Base-by-base conservation (phyloP, 768 basidiomycete species). In the Gloeostereum incarnatum region DNA sequence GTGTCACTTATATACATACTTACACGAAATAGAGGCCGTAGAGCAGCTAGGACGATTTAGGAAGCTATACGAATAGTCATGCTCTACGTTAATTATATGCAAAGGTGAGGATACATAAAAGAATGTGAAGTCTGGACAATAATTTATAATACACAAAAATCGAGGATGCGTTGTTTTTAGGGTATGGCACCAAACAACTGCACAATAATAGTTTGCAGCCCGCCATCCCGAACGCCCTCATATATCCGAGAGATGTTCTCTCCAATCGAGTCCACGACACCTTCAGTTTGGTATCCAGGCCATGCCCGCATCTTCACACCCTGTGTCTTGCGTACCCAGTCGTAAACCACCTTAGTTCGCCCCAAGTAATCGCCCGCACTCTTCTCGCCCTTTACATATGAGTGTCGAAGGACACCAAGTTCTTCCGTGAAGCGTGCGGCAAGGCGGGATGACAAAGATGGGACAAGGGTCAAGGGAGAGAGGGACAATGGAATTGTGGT, bases 161-260 rank as follows among this genome's bases (percentile, higher is more conserved):
- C n/a, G n/a, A n/a, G n/a, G n/a, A n/a, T n/a, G n/a, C n/a, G n/a
- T n/a, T n/a, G n/a, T n/a, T n/a, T n/a, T n/a, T n/a, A n/a, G n/a
- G n/a, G n/a, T n/a, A n/a, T n/a, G n/a, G n/a, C n/a, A n/a, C n/a
- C n/a, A n/a, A 71, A 68, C 31, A 71, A 45, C 36, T 54, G 45
- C n/a, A 62, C 66, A 31, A 71, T 58, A 18, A 66, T 47, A 21
- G 66, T 44, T 43, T 70, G 69, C 43, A 73, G 46, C 48, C 68
- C 66, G n/a, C 71, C 71, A 46, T 73, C 71, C 1, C 71, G 66
- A 41, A 73, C 71, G 10, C 70, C 65, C 69, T 92, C 89, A 41
- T 87, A 78, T 38, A 93, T 87, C 27, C 76, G 59, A 2, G 81
- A 72, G 6, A 90, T 69, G 46, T 77, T 75, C 51, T 80, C 70